Conservation (phyloP, 2,329 filamentous ascomycete genomes). For the Byssochlamys sp. region DNA sequence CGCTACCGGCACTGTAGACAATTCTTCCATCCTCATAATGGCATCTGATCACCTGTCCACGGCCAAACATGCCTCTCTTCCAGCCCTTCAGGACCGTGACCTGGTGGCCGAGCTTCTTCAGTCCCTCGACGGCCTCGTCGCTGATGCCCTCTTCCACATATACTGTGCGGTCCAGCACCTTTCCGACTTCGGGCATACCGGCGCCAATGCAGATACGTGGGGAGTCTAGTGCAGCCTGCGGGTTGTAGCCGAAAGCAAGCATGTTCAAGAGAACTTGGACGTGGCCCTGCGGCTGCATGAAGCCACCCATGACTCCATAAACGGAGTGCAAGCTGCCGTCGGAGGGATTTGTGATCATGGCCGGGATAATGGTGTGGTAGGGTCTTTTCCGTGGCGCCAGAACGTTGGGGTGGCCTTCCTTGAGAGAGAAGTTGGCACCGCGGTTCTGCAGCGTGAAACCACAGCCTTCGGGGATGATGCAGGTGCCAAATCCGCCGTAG, state of each 20-base stretch:
- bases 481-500: slow-evolving; percentile 75
- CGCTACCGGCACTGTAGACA: slow-evolving; percentile 82
- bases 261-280: slow-evolving; percentile 88
- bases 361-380: slow-evolving; percentile 96
- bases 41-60: slow-evolving; percentile 76
- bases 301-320: slow-evolving; percentile 95
- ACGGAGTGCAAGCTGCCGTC: slow-evolving; percentile 72
- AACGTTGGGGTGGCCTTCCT: slow-evolving; percentile 62
- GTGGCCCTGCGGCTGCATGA: slow-evolving; percentile 96
- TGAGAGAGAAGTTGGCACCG: slow-evolving; percentile 72
- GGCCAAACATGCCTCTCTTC: slow-evolving; percentile 62
- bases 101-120: slow-evolving; percentile 63
- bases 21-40: slow-evolving; percentile 64
- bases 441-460: slow-evolving; percentile 94
- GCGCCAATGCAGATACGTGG: slow-evolving; percentile 82
- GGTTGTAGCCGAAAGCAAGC: slow-evolving; percentile 68
- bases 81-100: slow-evolving; percentile 59
- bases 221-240: slow-evolving; percentile 81
- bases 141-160: slow-evolving; percentile 76
- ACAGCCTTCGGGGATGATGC: slow-evolving; percentile 73
- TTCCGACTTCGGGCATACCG: slow-evolving; percentile 54
- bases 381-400: slow-evolving; percentile 75
- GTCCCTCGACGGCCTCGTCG: slow-evolving; percentile 54
- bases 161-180: slow-evolving; percentile 54
- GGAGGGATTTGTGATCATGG: slow-evolving; percentile 66